A percentile compares a stretch with the other conserved stretches of the same genome.
These are phyloP conservation scores for Geotrichum ghanense DNA, from an alignment of 805 yeast genomes.

Conservation along the genomic window DNA sequence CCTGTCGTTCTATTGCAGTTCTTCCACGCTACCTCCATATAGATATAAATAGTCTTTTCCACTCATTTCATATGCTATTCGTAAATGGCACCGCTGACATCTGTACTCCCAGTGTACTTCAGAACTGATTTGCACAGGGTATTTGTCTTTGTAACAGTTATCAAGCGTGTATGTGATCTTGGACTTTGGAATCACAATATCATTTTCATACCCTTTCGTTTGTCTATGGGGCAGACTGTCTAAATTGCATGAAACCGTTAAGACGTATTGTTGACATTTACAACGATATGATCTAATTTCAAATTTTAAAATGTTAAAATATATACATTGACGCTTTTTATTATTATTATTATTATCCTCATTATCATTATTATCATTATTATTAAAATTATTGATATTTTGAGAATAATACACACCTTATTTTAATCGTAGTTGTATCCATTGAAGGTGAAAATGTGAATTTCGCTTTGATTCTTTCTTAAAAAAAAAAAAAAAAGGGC, in stretches of 20 bases:
- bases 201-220: not conserved
- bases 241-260: not conserved
- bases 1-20: no score
- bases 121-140: not conserved
- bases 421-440: no score
- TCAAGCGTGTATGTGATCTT: not conserved
- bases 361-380: no score
- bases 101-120: not conserved
- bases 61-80: not conserved
- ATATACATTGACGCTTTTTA: no score
- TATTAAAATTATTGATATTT: no score
- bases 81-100: not conserved
- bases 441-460: no score
- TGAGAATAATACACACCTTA: no score
- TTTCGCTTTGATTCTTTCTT: no score
- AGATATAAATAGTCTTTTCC: not conserved
- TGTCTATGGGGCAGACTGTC: not conserved
- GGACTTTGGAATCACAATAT: not conserved
- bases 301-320: no score
- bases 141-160: slow-evolving; percentile 1
- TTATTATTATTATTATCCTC: no score
- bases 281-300: not conserved
- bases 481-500: no score
- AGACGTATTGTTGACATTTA: not conserved
- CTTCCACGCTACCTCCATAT: not conserved